phyloP scores from a whole-genome alignment of 805 yeast genomes.

The Candida arabinofermentans region DNA sequence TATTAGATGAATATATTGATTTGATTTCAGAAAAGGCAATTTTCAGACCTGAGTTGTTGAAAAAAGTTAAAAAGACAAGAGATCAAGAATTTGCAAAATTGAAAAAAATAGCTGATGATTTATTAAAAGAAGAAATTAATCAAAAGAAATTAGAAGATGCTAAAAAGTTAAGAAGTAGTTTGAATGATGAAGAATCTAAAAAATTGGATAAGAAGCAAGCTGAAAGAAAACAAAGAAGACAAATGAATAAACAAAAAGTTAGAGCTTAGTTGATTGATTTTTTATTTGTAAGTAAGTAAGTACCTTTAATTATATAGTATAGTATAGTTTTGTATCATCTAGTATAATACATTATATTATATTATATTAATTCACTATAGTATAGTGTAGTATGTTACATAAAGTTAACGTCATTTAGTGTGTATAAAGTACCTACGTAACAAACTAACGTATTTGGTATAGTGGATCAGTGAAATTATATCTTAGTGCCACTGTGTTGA shows the following conservation, averaged over 20 bases:
- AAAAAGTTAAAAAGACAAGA: constrained; percentile 76
- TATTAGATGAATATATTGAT: constrained; percentile 37
- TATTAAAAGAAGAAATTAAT: constrained; percentile 62
- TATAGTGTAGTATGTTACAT: too few relatives aligned
- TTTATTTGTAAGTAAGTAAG: neutral
- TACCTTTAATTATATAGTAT: neutral
- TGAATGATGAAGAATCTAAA: constrained; percentile 75
- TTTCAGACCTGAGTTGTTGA: constrained; percentile 70
- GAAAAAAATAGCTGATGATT: constrained; percentile 61
- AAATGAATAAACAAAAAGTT: constrained; percentile 57
- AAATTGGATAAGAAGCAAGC: constrained; percentile 72
- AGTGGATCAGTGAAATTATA: too few relatives aligned
- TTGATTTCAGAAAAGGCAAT: constrained; percentile 36
- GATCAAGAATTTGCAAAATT: constrained; percentile 67
- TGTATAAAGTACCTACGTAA: too few relatives aligned
- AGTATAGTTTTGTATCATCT: too few relatives aligned
- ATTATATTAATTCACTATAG: too few relatives aligned
- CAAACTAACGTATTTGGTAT: too few relatives aligned
- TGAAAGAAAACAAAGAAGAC: constrained; percentile 79
- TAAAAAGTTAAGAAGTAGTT: constrained; percentile 59
- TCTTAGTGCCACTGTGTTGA: too few relatives aligned
- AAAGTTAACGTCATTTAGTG: too few relatives aligned
- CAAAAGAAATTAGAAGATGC: constrained; percentile 68
- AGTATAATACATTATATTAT: too few relatives aligned
- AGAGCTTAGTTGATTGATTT: constrained; percentile 15